A percentile compares a stretch with the other conserved stretches of the same genome.
Evolutionary conservation across 345 rosid species (phyloP).

Genomic region (Sonneratia alba): DNA sequence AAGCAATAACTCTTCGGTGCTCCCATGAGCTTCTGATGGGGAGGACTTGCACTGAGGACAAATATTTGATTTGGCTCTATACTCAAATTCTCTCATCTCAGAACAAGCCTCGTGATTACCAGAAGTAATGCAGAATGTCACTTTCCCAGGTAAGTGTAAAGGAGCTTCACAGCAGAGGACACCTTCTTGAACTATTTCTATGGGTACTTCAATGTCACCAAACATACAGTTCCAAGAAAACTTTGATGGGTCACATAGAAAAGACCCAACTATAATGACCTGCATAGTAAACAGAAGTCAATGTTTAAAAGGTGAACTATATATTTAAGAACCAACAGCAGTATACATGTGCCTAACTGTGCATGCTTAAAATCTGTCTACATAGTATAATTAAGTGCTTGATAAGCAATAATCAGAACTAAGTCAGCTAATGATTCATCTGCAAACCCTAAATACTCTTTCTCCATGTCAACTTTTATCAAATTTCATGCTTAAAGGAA

Average conservation of each 20-base stretch:
- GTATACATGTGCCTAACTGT: too few relatives aligned
- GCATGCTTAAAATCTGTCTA: too few relatives aligned
- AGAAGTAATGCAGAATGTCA: conserved; percentile 65
- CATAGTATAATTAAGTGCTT: too few relatives aligned
- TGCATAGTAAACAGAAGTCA: conserved; percentile 29
- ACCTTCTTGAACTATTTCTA: conserved; percentile 71
- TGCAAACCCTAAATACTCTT: too few relatives aligned
- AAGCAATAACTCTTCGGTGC: conserved; percentile 50
- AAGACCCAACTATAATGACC: conserved; percentile 84
- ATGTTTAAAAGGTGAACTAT: neutral
- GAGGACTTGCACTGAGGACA: conserved; percentile 22
- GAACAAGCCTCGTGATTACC: conserved; percentile 64
- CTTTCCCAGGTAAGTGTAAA: conserved; percentile 62
- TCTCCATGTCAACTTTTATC: too few relatives aligned
- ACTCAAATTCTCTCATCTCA: conserved; percentile 67
- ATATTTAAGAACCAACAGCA: too few relatives aligned
- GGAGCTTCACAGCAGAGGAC: conserved; percentile 74
- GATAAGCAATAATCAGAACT: too few relatives aligned
- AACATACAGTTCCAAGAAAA: conserved; percentile 88
- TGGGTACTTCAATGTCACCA: conserved; percentile 74
- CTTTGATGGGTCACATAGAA: conserved; percentile 70
- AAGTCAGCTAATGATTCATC: too few relatives aligned
- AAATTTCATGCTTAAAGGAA: too few relatives aligned
- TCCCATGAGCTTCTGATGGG: conserved; percentile 27
- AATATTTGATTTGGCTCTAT: conserved; percentile 33